phyloP scores from a whole-genome alignment of 2,329 filamentous ascomycete species.

The Chaetoscypha palmicola region DNA sequence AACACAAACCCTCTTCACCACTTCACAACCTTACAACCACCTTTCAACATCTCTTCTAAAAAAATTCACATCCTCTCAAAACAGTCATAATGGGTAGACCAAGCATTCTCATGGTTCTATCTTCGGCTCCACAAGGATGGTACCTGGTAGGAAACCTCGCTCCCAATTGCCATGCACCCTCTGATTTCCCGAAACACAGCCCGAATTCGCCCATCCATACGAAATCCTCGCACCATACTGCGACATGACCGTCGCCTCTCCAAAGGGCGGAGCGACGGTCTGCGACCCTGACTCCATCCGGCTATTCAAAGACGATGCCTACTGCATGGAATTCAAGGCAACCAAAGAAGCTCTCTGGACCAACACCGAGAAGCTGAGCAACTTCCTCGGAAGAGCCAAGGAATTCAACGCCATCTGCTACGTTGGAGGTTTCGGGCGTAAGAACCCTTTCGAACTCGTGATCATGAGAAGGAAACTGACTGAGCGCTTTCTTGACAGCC shows the following conservation, averaged over 20 bases:
- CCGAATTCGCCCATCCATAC: constrained; percentile 41
- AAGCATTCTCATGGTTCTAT: constrained; percentile 43
- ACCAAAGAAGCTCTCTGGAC: constrained; percentile 42
- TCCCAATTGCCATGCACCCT: neutral
- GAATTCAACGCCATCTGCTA: constrained; percentile 50
- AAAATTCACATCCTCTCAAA: neutral
- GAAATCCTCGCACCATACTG: constrained; percentile 34
- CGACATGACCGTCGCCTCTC: constrained; percentile 37
- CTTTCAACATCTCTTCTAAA: neutral
- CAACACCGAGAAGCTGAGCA: constrained; percentile 41
- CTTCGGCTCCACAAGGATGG: constrained; percentile 44
- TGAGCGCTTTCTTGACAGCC: constrained; percentile 30
- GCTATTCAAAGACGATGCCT: constrained; percentile 35
- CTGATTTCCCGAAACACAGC: constrained; percentile 30
- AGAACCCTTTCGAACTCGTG: constrained; percentile 18
- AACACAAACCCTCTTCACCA: neutral
- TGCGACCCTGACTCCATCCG: constrained; percentile 38
- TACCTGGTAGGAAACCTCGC: constrained; percentile 34
- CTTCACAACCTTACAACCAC: neutral
- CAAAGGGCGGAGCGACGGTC: constrained; percentile 35
- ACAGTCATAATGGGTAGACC: constrained; percentile 25
- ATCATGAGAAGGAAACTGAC: neutral
- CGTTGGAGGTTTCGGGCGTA: constrained; percentile 50
- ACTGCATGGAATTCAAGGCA: constrained; percentile 35
- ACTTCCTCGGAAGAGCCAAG: constrained; percentile 38